Evolutionary conservation across 768 basidiomycete species (phyloP), one percentile per base, ranked within the genome.

Genomic region (Crepidotus variabilis): DNA sequence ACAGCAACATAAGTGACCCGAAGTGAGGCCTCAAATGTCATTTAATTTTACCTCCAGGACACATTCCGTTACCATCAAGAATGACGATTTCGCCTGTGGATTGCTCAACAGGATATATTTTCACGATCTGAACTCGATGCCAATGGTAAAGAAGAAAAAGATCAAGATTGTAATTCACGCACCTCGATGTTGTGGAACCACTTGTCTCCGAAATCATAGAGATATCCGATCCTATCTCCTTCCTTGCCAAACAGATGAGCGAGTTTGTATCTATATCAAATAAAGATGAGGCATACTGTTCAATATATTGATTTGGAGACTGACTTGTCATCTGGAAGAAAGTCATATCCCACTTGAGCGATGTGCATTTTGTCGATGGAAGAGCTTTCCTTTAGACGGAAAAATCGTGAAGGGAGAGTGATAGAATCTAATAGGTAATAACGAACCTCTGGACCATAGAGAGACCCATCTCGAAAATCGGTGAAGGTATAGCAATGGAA

Each of bases 151-250:
- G 22, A 69, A 61, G 39, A 56, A 54, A 28, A 28, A 28, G 4
- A 28, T 28, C 28, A 8, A 28, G 8, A 28, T 4, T 28, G 28
- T 28, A 28, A 8, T 3, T 28, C 52, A 4, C 56, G n/a, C 14
- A 69, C 70, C 49, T 65, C 62, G 18, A 71, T 71, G 24, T 60
- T 57, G 51, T 71, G 69, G 53, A 53, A 62, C 65, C 67, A 72
- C 52, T 70, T 69, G 51, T 72, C 71, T 1, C 71, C 71, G 51
- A 68, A 71, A 56, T 72, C 71, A 50, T 72, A 72, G 46, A 71
- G 55, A 51, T 71, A 68, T 3, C 63, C 71, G 47, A 72, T 60
- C 34, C 61, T 51, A 52, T 69, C 63, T 4, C 71, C 71, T 56
- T 69, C 69, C 48, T 70, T 60, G 6, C 58, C 57, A 47, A 68